phyloP scores from a whole-genome alignment of 352 stramenopile genomes.

The Pythium grandisporangium region DNA sequence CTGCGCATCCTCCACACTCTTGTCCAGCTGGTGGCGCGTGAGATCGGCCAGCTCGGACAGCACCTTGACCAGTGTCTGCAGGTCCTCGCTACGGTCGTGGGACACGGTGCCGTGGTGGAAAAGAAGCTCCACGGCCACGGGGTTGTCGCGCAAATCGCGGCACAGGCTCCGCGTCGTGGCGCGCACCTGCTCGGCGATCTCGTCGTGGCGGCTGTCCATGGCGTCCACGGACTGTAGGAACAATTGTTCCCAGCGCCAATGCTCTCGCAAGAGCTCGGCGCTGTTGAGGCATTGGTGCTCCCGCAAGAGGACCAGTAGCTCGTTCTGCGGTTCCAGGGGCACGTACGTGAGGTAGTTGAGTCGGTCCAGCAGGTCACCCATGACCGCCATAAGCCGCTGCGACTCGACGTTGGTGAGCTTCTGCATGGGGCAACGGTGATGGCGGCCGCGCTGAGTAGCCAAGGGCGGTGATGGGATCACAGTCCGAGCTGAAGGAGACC shows the following conservation, averaged over 20 bases:
- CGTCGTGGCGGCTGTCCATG: constrained; percentile 44
- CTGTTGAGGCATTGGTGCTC: constrained; percentile 53
- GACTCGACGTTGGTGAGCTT: constrained; percentile 87
- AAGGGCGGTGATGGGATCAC: too few species aligned
- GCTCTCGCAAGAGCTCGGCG: constrained; percentile 49
- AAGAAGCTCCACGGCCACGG: constrained; percentile 64
- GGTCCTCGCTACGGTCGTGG: constrained; percentile 49
- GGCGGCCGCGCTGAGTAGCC: too few species aligned
- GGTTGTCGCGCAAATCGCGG: constrained; percentile 61
- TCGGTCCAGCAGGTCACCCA: constrained; percentile 76
- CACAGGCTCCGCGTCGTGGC: constrained; percentile 53
- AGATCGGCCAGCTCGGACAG: constrained; percentile 79
- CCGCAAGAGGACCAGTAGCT: constrained; percentile 44
- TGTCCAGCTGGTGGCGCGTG: constrained; percentile 65
- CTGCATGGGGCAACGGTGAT: too few species aligned
- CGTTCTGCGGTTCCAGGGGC: constrained; percentile 41
- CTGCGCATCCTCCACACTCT: constrained; percentile 80
- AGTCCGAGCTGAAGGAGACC: too few species aligned
- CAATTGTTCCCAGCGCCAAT: constrained; percentile 77
- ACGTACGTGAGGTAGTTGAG: constrained; percentile 85
- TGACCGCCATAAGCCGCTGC: constrained; percentile 82
- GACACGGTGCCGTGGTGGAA: constrained; percentile 49
- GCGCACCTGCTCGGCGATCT: constrained; percentile 76
- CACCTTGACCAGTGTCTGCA: constrained; percentile 65
- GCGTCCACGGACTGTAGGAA: constrained; percentile 48